Evolutionary conservation across 805 yeast species (phyloP), one percentile per base, ranked within the genome.

Genomic region (Myxozyma sirexii): DNA sequence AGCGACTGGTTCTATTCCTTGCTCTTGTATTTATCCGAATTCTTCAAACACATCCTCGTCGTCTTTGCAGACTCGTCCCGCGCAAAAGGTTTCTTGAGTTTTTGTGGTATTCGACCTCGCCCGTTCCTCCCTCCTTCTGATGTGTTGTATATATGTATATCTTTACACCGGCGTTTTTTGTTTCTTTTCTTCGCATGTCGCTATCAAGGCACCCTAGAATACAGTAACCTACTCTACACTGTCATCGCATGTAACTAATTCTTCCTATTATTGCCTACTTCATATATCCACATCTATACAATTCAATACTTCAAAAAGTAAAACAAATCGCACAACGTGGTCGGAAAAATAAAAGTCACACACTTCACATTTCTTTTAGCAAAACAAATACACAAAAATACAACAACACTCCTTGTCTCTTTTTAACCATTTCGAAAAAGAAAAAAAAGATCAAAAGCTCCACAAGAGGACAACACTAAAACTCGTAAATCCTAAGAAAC

Each of bases 1-100:
- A 44, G 65, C 62, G 2, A 26, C 54, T 27, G 66, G 66, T n/a
- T 39, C 35, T 15, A 24, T 60, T 4, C 59, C 42, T n/a, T 62
- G 66, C 27, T 35, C 59, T 26, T 61, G 65, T 43, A 42, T 49
- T 27, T 46, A 46, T 43, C 41, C 54, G 21, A 3, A 45, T 17
- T 31, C 44, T 15, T 5, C 39, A 19, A 19, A 26, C 29, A 19
- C 46, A 3, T 10, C 31, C 26, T 3, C 5, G 23, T 6, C 46
- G 23, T 19, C 37, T 6, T 5, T 7, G 42, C 42, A 38, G 21
- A 3, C 17, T 2, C 19, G 4, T 3, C 21, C 24, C 15, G 27
- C 31, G 48, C 6, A 13, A 23, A 19, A 12, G 15, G 4, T 24
- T 24, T 2, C 29, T 44, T 2, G 12, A 26, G 7, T 26, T 44